Conservation (phyloP, 2,329 filamentous ascomycete species). For the Pestalotiopsis sp. region DNA sequence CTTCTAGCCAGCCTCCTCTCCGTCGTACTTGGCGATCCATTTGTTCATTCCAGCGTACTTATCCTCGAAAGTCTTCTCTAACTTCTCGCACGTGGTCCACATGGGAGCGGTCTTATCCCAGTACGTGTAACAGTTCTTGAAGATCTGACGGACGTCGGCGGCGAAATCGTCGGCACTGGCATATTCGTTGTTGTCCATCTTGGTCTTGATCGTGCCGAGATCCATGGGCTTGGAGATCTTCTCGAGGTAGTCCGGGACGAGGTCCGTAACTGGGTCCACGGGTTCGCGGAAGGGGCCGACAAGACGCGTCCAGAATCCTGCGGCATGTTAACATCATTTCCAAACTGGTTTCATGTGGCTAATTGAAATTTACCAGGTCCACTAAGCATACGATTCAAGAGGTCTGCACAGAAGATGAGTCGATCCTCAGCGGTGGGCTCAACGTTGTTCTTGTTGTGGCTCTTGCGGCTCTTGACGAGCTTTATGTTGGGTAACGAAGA, state of each 20-base stretch:
- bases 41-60: constrained; percentile 63
- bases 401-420: constrained; percentile 60
- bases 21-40: constrained; percentile 59
- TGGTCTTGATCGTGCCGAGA: constrained; percentile 60
- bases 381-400: constrained; percentile 62
- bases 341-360: not conserved
- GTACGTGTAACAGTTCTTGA: constrained; percentile 66
- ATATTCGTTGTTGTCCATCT: constrained; percentile 60
- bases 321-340: not conserved
- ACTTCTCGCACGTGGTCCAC: constrained; percentile 56
- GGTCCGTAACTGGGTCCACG: constrained; percentile 58
- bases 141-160: constrained; percentile 63
- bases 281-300: constrained; percentile 64
- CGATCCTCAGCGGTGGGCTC: constrained; percentile 46
- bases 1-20: constrained; percentile 37
- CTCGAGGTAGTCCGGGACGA: constrained; percentile 63
- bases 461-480: constrained; percentile 31
- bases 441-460: constrained; percentile 27
- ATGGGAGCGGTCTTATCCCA: constrained; percentile 59
- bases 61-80: constrained; percentile 61
- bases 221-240: constrained; percentile 67
- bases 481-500: constrained; percentile 34
- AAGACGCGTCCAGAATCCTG: constrained; percentile 68
- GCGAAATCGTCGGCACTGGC: constrained; percentile 54
- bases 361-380: constrained; percentile 52